Evolutionary conservation across 148 eudicot genomes (phyloP), one percentile per base, ranked within the genome.

Genomic region (Silene uniflora): DNA sequence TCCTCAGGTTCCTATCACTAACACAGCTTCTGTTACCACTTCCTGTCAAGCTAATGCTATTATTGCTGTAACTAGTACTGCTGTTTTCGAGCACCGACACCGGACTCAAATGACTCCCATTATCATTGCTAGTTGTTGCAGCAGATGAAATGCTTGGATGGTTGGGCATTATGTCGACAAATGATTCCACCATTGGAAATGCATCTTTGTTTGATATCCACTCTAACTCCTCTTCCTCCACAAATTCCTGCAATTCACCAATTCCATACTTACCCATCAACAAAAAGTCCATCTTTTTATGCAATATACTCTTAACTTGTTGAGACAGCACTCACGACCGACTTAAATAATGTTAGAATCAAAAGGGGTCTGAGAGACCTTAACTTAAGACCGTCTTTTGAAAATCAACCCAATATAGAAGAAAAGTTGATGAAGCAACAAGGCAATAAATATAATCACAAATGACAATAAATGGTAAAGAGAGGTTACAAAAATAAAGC

Each of bases 161-260:
- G 19, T 82, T 80, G 1, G 88, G 81, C 22, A 89, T 66, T 19
- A 89, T 83, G 81, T 85, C 93, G 39, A 87, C 81, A 29, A 86
- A 87, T 22, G 94, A 82, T 79, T 93, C 98, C 6, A 91, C 83
- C 35, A 89, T 80, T 0, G 96, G 93, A 71, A 93, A 93, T 6
- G 96, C 91, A 70, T 93, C 96, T 71, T 93, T 93, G 90, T 93
- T 89, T 4, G 83, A 87, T 32, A 93, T 78, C 98, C 98, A 93
- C 71, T 91, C 96, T 47, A 93, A 83, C 63, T 93, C 98, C 79
- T 91, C 79, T 17, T 82, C 98, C 84, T 93, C 93, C 27, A 72
- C 90, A 75, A 77, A 78, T 27, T 88, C 96, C 92, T 90, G 89
- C 11, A 35, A 25, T 44, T 35, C 47, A 18, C 35, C 47, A 73